Conservation (phyloP, 495 filamentous ascomycete species). For the Chaetomium cochliodes region DNA sequence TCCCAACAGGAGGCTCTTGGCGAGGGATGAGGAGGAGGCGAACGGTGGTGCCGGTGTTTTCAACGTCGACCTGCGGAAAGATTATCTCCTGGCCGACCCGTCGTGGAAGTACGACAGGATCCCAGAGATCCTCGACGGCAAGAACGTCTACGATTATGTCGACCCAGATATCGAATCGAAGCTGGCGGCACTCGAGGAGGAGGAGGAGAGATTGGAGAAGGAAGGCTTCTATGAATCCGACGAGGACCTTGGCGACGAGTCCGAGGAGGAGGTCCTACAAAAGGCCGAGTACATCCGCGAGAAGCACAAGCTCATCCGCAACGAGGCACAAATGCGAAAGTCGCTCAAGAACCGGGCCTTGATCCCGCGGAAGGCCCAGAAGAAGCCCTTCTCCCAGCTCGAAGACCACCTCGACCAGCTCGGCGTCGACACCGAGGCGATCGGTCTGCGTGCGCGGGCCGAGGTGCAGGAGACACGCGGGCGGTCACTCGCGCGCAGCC, state of each 20-base stretch:
- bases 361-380: constrained; percentile 75
- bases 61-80: constrained; percentile 83
- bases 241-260: constrained; percentile 71
- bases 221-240: constrained; percentile 73
- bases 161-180: constrained; percentile 95
- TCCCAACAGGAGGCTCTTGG: constrained; percentile 71
- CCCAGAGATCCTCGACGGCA: constrained; percentile 84
- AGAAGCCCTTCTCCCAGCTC: constrained; percentile 78
- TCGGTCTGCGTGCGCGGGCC: constrained; percentile 66
- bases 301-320: constrained; percentile 82
- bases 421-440: constrained; percentile 76
- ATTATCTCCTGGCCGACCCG: constrained; percentile 77
- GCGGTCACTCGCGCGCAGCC: constrained; percentile 53
- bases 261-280: constrained; percentile 78
- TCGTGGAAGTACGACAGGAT: constrained; percentile 97
- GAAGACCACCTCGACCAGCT: constrained; percentile 77
- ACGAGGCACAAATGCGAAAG: constrained; percentile 89
- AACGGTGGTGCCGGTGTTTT: constrained; percentile 94
- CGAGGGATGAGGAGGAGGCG: constrained; percentile 86
- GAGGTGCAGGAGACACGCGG: constrained; percentile 59
- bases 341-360: constrained; percentile 91
- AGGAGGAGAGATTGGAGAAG: constrained; percentile 86
- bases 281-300: constrained; percentile 95
- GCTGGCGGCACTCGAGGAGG: constrained; percentile 84
- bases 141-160: constrained; percentile 95